Base-by-base conservation (phyloP, 1,139 yeast genomes). In the Spencermartinsiella ligniputridi region DNA sequence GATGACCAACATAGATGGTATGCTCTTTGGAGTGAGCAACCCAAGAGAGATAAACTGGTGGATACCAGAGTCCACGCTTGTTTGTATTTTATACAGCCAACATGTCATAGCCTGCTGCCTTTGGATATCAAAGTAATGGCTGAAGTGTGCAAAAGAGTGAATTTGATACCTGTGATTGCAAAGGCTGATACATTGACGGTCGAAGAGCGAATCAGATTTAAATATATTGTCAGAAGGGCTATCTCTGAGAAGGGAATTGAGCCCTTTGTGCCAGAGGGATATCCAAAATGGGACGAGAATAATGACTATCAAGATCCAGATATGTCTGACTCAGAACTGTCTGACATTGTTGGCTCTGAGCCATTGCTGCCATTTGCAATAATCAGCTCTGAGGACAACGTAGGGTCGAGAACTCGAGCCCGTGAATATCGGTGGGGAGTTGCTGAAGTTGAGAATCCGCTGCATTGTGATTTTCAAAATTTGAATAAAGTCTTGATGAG, bases 41-140 rank as follows among this genome's bases (percentile, higher is more conserved):
- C 95, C 1, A 63, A 72, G 46, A 70, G 96, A 39, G 34, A 55
- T 0, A 41, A 60, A 4, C 52, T 74, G 37, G 54, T 55, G 3
- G 95, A 86, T 60, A 69, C 75, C 16, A 71, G 94, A 46, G 80
- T 88, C 20, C 94, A 88, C 63, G 82, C 78, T 32, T 87, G 96
- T 62, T 58, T 88, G 27, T 88, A 85, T 64, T 81, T 88, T 56
- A 67, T 88, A 39, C 55, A 64, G 21, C 86, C 94, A 0, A 68
- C 75, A 9, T 73, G 75, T 9, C 69, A 71, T 34, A 76, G 79
- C 1, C 61, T 84, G 44, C 63, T 73, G 4, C 75, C 79, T 1
- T 63, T 83, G 40, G 96, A 88, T 63, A 70, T 85, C 46, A 71
- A 69, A 41, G 73, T 87, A 1, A 83, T 88, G 89, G 76, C 75